Evolutionary conservation across 805 yeast species (phyloP).

Genomic region (Gaillardinia entomophila): DNA sequence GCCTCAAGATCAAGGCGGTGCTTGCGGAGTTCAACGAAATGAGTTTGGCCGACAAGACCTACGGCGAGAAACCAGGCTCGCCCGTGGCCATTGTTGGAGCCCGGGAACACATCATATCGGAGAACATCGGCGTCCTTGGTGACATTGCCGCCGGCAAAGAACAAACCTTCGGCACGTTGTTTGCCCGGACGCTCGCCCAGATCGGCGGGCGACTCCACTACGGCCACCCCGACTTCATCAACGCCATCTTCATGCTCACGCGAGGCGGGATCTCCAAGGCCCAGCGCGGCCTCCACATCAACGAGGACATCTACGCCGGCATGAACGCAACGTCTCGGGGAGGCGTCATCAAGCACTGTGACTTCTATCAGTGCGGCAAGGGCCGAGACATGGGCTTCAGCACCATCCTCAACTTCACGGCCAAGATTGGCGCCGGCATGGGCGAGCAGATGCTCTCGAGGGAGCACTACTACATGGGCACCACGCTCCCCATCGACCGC

Average conservation of each 20-base stretch:
- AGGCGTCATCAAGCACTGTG: conserved; percentile 92
- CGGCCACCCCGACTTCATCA: conserved; percentile 94
- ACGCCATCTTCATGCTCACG: conserved; percentile 87
- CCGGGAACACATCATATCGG: conserved; percentile 90
- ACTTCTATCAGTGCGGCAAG: conserved; percentile 93
- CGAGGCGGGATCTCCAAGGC: conserved; percentile 96
- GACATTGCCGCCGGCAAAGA: conserved; percentile 98
- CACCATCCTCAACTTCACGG: conserved; percentile 86
- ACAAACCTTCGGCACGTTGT: conserved; percentile 93
- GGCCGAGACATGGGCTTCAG: conserved; percentile 94
- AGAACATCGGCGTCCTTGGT: conserved; percentile 86
- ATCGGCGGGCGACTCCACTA: conserved; percentile 93
- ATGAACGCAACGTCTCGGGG: conserved; percentile 87
- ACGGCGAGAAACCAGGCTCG: neutral
- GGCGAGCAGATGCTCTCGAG: conserved; percentile 92
- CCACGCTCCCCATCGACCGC: conserved; percentile 82
- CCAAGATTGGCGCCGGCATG: conserved; percentile 98
- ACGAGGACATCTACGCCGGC: conserved; percentile 95
- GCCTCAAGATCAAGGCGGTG: conserved; percentile 82
- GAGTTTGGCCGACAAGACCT: conserved; percentile 22
- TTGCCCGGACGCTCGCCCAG: conserved; percentile 88
- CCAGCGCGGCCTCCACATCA: conserved; percentile 85
- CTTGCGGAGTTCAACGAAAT: conserved; percentile 88
- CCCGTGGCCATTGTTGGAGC: conserved; percentile 95
- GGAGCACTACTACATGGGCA: conserved; percentile 87